These are phyloP conservation scores for Scutellaria galericulata DNA, from an alignment of 257 asterid genomes.

Conservation along the genomic window DNA sequence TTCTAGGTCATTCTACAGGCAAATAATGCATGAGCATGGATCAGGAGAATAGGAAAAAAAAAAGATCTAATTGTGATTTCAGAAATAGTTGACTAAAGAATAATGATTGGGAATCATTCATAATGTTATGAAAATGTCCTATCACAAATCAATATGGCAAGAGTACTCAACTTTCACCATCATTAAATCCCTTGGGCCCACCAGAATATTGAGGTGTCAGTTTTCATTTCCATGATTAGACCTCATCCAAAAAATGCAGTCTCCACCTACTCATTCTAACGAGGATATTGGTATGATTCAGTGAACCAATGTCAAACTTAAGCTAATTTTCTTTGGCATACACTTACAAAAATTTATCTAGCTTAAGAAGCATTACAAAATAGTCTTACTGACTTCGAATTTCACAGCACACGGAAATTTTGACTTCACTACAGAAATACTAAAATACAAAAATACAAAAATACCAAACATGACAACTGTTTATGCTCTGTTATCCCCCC, in stretches of 20 bases:
- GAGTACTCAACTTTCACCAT: background rate
- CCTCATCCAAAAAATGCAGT: background rate
- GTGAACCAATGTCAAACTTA: background rate
- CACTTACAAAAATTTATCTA: background rate
- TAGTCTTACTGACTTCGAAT: background rate
- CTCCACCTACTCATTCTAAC: background rate
- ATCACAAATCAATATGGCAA: background rate
- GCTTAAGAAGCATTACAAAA: background rate
- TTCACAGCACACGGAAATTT: background rate
- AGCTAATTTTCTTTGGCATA: background rate
- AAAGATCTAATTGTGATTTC: background rate
- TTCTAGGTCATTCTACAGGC: conserved; percentile 78
- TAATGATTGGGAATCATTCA: background rate
- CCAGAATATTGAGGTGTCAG: background rate
- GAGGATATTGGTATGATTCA: background rate
- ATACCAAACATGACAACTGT: background rate
- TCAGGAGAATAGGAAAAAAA: conserved; percentile 27
- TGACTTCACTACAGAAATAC: background rate
- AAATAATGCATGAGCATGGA: conserved; percentile 16
- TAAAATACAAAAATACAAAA: background rate
- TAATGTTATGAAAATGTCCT: background rate
- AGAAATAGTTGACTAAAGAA: background rate
- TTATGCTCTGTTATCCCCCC: background rate
- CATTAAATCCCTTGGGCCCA: background rate
- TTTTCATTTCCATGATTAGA: background rate